phyloP scores from a whole-genome alignment of 2,329 filamentous ascomycete species.

The Xylaria sp. region DNA sequence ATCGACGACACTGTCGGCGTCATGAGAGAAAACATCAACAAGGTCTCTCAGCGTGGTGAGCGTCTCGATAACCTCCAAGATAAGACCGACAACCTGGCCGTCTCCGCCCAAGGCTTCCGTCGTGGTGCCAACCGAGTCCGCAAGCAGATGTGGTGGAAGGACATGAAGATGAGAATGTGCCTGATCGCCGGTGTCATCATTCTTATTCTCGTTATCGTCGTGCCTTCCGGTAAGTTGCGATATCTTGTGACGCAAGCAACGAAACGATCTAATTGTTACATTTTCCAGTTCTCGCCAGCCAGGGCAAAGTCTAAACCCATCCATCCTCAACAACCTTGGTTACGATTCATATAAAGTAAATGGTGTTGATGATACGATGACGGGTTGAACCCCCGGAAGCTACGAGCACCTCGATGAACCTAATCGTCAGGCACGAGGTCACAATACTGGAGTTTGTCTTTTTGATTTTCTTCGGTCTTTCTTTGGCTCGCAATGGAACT shows the following conservation, averaged over 20 bases:
- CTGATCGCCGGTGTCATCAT: slow-evolving; percentile 89
- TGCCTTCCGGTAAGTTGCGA: slow-evolving; percentile 75
- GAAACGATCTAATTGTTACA: slow-evolving; percentile 12
- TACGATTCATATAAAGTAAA: slow-evolving; percentile 32
- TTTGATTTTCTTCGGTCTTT: slow-evolving; percentile 42
- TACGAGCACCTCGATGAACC: slow-evolving; percentile 37
- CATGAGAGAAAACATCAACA: slow-evolving; percentile 98
- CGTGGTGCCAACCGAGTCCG: slow-evolving; percentile 94
- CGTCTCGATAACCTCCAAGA: slow-evolving; percentile 41
- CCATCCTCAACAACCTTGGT: slow-evolving; percentile 30
- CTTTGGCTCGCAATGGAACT: slow-evolving; percentile 38
- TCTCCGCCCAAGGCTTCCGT: slow-evolving; percentile 92
- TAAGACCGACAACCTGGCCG: slow-evolving; percentile 83
- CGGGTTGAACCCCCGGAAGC: slow-evolving; percentile 39
- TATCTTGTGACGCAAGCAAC: neutral
- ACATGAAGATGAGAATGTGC: slow-evolving; percentile 99
- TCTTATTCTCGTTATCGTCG: slow-evolving; percentile 89
- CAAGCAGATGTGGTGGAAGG: slow-evolving; percentile 99
- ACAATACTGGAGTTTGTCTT: slow-evolving; percentile 36
- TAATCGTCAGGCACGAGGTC: slow-evolving; percentile 37
- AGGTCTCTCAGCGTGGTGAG: slow-evolving; percentile 85
- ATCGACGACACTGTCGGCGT: slow-evolving; percentile 94
- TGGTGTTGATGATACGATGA: slow-evolving; percentile 41
- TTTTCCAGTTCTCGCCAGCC: slow-evolving; percentile 47
- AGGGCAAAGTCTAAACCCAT: slow-evolving; percentile 39